Evolutionary conservation across 225 moss, liverwort and hornwort genomes (phyloP).

Genomic region (Pseudisothecium myosuroides): DNA sequence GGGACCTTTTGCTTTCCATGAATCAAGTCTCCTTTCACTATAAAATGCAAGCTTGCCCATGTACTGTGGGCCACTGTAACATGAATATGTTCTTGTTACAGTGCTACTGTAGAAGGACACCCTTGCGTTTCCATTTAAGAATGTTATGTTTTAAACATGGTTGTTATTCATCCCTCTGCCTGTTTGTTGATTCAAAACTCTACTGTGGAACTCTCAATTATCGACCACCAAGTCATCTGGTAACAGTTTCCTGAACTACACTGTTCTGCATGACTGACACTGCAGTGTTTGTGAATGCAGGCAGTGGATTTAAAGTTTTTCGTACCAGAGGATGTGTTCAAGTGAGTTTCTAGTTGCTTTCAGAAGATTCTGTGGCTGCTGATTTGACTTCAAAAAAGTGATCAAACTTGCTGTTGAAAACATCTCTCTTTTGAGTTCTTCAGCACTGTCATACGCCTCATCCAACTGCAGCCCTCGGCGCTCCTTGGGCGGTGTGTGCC

Average conservation of each 20-base stretch:
- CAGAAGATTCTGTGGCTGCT: not conserved
- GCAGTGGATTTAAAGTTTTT: conserved; percentile 47
- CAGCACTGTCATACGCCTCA: not conserved
- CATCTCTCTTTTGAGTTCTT: not conserved
- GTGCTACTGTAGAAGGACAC: not conserved
- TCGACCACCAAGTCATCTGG: not conserved
- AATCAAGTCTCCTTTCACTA: not conserved
- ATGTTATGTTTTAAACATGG: not conserved
- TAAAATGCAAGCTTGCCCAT: not conserved
- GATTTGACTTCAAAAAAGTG: not conserved
- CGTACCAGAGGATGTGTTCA: conserved; percentile 74
- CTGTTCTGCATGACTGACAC: not conserved
- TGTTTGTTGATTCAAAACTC: not conserved
- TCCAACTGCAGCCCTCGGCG: not conserved
- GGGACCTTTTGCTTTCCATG: not conserved
- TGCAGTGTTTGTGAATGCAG: conserved; percentile 18
- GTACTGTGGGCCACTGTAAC: not conserved
- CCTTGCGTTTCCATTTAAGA: not conserved
- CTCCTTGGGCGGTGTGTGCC: not conserved
- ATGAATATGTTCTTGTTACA: not conserved
- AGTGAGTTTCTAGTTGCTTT: not conserved
- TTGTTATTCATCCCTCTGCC: not conserved
- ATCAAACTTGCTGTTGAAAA: not conserved
- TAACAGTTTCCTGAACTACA: not conserved
- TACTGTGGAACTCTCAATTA: not conserved